Percentiles rank a stretch among this genome's conserved stretches.
Conservation (phyloP, 306 rosid species). For the Ziziphus jujuba region DNA sequence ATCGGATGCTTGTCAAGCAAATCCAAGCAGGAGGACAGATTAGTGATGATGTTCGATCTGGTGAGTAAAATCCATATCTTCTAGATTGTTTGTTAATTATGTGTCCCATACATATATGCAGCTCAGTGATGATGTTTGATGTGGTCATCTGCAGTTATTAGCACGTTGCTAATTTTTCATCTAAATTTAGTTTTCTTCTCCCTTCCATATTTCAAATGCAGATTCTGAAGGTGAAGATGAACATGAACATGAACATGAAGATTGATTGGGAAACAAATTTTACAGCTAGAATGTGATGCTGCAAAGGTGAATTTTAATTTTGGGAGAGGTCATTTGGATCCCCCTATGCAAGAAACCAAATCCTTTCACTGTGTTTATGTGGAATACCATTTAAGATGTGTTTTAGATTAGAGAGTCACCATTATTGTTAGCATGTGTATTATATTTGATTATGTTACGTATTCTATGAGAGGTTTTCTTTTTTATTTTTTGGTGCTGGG, state of each 20-base stretch:
- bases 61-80: constrained; percentile 59
- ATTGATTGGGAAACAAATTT: constrained; percentile 43
- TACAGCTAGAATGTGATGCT: constrained; percentile 20
- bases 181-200: background rate
- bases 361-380: background rate
- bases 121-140: too few species aligned
- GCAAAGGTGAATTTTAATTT: constrained; percentile 29
- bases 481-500: background rate
- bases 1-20: constrained; percentile 87
- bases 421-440: background rate
- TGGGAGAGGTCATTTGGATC: constrained; percentile 17
- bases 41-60: constrained; percentile 94
- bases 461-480: background rate
- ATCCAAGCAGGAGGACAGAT: constrained; percentile 80
- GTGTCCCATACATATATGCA: too few species aligned
- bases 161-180: too few species aligned
- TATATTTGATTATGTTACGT: background rate
- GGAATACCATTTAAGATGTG: background rate
- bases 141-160: too few species aligned
- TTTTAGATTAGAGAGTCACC: constrained; percentile 7
- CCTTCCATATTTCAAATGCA: constrained; percentile 28
- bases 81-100: too few species aligned
- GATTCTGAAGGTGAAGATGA: constrained; percentile 93
- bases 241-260: constrained; percentile 65
- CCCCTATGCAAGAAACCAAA: constrained; percentile 2